phyloP scores from a whole-genome alignment of 1,284 basidiomycete species.

The Boletus sp. region DNA sequence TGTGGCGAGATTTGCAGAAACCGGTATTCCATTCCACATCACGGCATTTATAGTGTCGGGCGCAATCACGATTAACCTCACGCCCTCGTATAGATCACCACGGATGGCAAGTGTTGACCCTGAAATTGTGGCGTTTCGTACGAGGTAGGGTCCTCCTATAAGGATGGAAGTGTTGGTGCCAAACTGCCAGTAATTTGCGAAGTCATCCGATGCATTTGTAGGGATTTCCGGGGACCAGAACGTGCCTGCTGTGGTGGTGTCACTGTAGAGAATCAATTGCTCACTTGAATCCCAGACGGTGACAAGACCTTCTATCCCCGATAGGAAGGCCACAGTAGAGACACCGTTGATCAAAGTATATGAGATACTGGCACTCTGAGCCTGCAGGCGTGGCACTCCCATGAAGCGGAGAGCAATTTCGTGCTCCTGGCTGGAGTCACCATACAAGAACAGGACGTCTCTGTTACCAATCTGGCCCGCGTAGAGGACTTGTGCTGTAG shows the following conservation, averaged over 20 bases:
- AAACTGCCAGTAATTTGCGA: constrained; percentile 46
- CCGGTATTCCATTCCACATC: constrained; percentile 64
- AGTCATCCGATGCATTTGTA: constrained; percentile 20
- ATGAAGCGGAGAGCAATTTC: constrained; percentile 50
- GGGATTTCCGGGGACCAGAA: constrained; percentile 52
- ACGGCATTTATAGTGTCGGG: constrained; percentile 46
- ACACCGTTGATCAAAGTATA: constrained; percentile 26
- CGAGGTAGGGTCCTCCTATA: constrained; percentile 53
- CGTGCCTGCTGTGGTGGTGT: constrained; percentile 56
- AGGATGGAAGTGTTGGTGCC: constrained; percentile 50
- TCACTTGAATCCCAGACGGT: constrained; percentile 62
- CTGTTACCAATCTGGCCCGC: constrained; percentile 62
- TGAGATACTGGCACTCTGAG: constrained; percentile 34
- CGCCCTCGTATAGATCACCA: constrained; percentile 46
- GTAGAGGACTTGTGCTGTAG: constrained; percentile 65
- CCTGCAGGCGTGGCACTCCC: constrained; percentile 41
- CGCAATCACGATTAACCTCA: constrained; percentile 44
- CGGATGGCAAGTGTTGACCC: constrained; percentile 40
- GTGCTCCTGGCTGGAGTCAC: constrained; percentile 54
- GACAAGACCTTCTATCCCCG: constrained; percentile 55
- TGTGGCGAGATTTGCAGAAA: constrained; percentile 36
- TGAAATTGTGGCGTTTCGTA: constrained; percentile 46
- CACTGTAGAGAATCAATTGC: constrained; percentile 64
- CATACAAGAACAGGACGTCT: constrained; percentile 68
- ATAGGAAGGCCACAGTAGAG: constrained; percentile 46